Conservation (phyloP, 139 green algal genomes). For the Tetradesmus lagerheimii region DNA sequence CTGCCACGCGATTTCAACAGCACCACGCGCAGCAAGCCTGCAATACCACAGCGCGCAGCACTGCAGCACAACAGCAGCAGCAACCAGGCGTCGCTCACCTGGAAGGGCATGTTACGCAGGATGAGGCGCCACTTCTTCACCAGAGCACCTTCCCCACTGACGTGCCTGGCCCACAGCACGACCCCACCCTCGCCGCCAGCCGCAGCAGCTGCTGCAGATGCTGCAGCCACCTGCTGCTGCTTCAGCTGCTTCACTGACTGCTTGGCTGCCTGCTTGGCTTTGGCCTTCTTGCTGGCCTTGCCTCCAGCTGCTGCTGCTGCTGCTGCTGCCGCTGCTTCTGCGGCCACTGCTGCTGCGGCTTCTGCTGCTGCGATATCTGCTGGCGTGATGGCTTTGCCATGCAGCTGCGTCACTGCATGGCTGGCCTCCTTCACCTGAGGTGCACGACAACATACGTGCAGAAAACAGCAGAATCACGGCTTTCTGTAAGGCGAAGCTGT, state of each 20-base stretch:
- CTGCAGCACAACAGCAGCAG: not conserved
- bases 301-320: slow-evolving; percentile 38
- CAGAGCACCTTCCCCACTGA: slow-evolving; percentile 87
- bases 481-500: not conserved
- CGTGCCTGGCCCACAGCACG: slow-evolving; percentile 63
- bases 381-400: slow-evolving; percentile 51
- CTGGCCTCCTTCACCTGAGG: slow-evolving; percentile 76
- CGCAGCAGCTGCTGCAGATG: slow-evolving; percentile 35
- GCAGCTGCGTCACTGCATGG: slow-evolving; percentile 81
- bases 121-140: slow-evolving; percentile 94
- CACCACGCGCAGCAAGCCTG: too few relatives aligned
- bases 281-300: slow-evolving; percentile 55
- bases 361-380: not conserved
- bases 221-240: slow-evolving; percentile 27
- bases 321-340: slow-evolving; percentile 35
- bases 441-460: not conserved
- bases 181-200: slow-evolving; percentile 53
- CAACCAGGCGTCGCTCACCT: too few relatives aligned
- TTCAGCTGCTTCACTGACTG: slow-evolving; percentile 7
- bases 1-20: too few relatives aligned
- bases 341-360: slow-evolving; percentile 30
- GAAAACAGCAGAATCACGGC: too few relatives aligned
- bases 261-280: slow-evolving; percentile 14
- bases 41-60: not conserved
- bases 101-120: slow-evolving; percentile 92